Evolutionary conservation across 148 eudicot species (phyloP), one percentile per base, ranked within the genome.

Genomic region (Camellia japonica): DNA sequence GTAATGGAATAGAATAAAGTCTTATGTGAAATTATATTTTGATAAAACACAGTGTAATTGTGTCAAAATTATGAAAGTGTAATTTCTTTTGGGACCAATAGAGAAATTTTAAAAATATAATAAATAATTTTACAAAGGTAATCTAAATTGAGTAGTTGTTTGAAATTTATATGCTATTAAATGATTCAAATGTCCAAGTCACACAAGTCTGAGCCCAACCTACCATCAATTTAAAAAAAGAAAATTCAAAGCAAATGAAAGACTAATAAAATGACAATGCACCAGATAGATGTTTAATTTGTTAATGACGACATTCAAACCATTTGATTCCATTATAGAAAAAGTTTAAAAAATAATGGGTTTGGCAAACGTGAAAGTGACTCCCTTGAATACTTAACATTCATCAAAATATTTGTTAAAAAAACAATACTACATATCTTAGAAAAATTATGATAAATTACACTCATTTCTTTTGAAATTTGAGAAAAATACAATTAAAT

Each of bases 331-430:
- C 73, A 70, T 46, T n/a, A 47, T 11, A 49, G 58, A 51, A 20
- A 30, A 71, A 71, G 56, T 16, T 14, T 3, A 51, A 71, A 4
- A 51, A 23, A 51, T 12, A 42, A 42, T 71, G 54, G 59, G 74
- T 71, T 73, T 30, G 63, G 62, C 46, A 30, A 20, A 38, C 63
- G 55, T 38, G 76, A 73, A 73, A 73, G 62, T 30, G 62, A 55
- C 44, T 52, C 61, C 6, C 18, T 44, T 1, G 5, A 9, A 30
- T 30, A 30, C 38, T 30, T 30, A 30, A 1, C 38, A 30, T 30
- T 30, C 38, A 30, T 30, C 38, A 30, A 30, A 30, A 30, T 30
- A 30, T 30, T 30, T 30, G 38, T 30, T 30, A 30, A 30, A 30
- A 30, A 30, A 30, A 30, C 38, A 30, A 30, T 30, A 30, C 38